Base-by-base conservation (phyloP, 2,329 filamentous ascomycete species). In the Ceratocystis albifundus region DNA sequence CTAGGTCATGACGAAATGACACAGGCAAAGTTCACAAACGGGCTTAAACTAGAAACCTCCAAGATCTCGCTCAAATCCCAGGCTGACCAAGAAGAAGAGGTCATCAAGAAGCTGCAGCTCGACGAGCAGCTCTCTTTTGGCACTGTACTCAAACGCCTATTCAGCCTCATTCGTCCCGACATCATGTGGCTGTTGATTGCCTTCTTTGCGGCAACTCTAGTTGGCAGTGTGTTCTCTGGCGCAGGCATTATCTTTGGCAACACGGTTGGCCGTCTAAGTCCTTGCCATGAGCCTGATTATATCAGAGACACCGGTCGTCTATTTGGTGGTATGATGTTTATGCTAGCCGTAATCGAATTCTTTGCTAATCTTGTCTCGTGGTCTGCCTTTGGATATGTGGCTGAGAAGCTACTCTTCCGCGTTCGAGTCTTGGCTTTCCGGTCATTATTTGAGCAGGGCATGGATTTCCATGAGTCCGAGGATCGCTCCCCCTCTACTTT, bases 391-490 rank as follows among this genome's bases (percentile, higher is more conserved):
- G 74, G 76, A 6, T 73, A 73, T 41, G 69, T 76, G 7, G 82
- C 86, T 0, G 86, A 90, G 72, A 83, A 85, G 69, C 75, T 88
- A 1, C 77, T 89, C 1, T 86, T 84, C 72, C 81, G 78, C 57
- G 80, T 88, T 8, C 80, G 86, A 64, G 80, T 87, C 1, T 74
- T 87, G 1, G 86, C 84, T 0, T 83, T 89, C 72, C 80, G 84
- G 1, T 83, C 86, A 0, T 74, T 89, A 1, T 80, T 88, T 63
- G 78, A 84, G 67, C 86, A 89, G 73, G 84, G 85, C 68, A 75
- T 88, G 61, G 80, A 87, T 68, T 90, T 87, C 87, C 87, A 90
- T 71, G 83, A 89, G 71, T 84, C 85, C 0, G 79, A 82, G 25
- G 80, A 79, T 3, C 80, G 86, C 28, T 85, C 80, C 0, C 84